Conservation (phyloP, 2,329 filamentous ascomycete genomes). For the Plenodomus biglobosus region DNA sequence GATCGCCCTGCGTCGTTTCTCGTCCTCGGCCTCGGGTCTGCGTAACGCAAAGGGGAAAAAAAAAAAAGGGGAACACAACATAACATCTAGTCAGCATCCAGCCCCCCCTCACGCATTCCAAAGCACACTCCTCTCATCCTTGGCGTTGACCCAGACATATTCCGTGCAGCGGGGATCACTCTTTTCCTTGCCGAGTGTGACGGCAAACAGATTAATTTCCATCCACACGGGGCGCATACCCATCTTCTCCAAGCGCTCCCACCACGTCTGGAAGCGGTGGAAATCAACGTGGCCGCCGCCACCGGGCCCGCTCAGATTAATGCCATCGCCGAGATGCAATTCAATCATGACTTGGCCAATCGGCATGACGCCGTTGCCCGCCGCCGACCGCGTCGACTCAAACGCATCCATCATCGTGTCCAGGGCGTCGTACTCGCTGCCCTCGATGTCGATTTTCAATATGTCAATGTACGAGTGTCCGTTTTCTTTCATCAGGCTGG, state of each 20-base stretch:
- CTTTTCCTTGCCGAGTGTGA: constrained; percentile 30
- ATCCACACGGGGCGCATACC: constrained; percentile 41
- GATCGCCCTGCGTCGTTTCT: no score
- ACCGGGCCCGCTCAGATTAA: constrained; percentile 5
- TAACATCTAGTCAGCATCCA: no score
- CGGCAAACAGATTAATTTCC: constrained; percentile 38
- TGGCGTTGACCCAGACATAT: constrained; percentile 40
- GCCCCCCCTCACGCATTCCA: constrained; percentile 14
- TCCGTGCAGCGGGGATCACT: constrained; percentile 36
- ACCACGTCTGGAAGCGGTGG: constrained; percentile 34
- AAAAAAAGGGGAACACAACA: no score
- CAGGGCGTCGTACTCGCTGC: constrained; percentile 34
- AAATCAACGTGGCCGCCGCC: constrained; percentile 26
- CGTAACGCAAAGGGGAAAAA: no score
- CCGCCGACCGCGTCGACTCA: constrained; percentile 18
- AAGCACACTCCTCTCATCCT: constrained; percentile 31
- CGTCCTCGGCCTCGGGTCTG: no score
- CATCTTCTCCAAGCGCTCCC: constrained; percentile 39
- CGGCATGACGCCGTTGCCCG: constrained; percentile 26
- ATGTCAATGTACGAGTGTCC: constrained; percentile 41
- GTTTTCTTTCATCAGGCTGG: constrained; percentile 34
- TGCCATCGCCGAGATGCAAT: constrained; percentile 31
- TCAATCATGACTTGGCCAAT: constrained; percentile 42
- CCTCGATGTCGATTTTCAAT: constrained; percentile 40
- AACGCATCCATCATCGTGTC: constrained; percentile 38